Conservation (phyloP, 306 rosid genomes). For the Geum urbanum region DNA sequence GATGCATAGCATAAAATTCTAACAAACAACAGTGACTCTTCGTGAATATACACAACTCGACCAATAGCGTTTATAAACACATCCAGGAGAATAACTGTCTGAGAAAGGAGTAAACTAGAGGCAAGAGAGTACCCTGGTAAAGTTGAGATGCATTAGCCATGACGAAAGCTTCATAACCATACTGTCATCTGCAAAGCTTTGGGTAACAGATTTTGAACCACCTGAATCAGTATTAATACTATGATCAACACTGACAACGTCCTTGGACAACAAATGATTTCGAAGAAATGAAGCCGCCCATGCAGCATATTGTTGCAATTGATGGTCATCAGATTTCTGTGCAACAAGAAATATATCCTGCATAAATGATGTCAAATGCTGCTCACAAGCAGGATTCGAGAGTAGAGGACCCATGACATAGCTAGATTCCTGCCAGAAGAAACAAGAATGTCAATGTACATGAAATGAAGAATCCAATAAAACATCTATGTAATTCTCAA, state of each 20-base stretch:
- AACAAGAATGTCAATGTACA: constrained; percentile 20
- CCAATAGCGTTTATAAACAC: neutral
- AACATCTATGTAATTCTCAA: constrained; percentile 3
- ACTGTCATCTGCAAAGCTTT: constrained; percentile 61
- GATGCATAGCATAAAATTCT: constrained; percentile 5
- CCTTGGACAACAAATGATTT: constrained; percentile 61
- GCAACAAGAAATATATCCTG: constrained; percentile 96
- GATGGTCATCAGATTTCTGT: constrained; percentile 68
- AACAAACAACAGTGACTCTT: neutral
- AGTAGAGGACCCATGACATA: constrained; percentile 65
- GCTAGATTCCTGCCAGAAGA: constrained; percentile 52
- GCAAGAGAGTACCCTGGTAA: constrained; percentile 48
- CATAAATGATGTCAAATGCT: constrained; percentile 62
- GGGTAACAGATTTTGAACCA: constrained; percentile 48
- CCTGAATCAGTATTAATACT: constrained; percentile 32
- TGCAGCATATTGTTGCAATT: constrained; percentile 76
- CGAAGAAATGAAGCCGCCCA: constrained; percentile 80
- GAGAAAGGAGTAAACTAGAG: constrained; percentile 3
- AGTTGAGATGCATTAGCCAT: constrained; percentile 68
- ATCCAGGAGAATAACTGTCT: neutral
- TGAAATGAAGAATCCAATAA: constrained; percentile 2
- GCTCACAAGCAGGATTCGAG: constrained; percentile 52
- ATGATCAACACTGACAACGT: constrained; percentile 34
- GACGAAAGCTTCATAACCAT: constrained; percentile 57
- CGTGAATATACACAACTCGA: neutral